Evolutionary conservation across 2,329 filamentous ascomycete species (phyloP), one percentile per base, ranked within the genome.

Genomic region (Cadophora malorum): DNA sequence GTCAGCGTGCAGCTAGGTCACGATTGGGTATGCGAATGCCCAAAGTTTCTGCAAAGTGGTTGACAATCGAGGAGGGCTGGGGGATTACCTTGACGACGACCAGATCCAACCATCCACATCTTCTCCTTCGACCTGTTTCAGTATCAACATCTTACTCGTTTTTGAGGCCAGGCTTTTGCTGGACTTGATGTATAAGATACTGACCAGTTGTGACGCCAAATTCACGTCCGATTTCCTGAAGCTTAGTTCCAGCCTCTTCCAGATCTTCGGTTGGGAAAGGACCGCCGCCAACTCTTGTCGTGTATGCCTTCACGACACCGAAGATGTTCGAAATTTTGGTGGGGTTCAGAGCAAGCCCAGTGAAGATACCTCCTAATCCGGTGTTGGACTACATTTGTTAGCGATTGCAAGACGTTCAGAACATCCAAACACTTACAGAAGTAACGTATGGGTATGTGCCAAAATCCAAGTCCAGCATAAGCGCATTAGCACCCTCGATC

Each of bases 261-360:
- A 77, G 70, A 64, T 83, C 86, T 77, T 91, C 89, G 0, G 88
- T 90, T 60, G 89, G 88, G 80, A 91, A 91, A 19, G 86, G 86
- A 19, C 89, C 89, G 49, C 82, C 83, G 55, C 83, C 84, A 21
- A 89, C 86, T 65, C 74, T 33, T 35, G 89, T 91, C 50, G 89
- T 90, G 78, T 90, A 90, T 38, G 87, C 88, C 78, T 91, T 90
- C 4, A 89, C 85, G 14, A 91, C 88, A 64, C 89, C 89, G 71
- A 91, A 85, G 59, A 87, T 84, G 71, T 89, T 84, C 64, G 82
- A 84, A 69, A 91, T 82, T 70, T 87, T 88, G 70, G 81, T 84
- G 69, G 86, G 88, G 75, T 87, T 86, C 55, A 91, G 78, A 45
- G 84, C 84, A 14, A 91, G 69, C 5, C 89, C 89, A 47, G 85